Evolutionary conservation across 2,329 filamentous ascomycete genomes (phyloP), one percentile per base, ranked within the genome.

Genomic region (Microcera coccophila): DNA sequence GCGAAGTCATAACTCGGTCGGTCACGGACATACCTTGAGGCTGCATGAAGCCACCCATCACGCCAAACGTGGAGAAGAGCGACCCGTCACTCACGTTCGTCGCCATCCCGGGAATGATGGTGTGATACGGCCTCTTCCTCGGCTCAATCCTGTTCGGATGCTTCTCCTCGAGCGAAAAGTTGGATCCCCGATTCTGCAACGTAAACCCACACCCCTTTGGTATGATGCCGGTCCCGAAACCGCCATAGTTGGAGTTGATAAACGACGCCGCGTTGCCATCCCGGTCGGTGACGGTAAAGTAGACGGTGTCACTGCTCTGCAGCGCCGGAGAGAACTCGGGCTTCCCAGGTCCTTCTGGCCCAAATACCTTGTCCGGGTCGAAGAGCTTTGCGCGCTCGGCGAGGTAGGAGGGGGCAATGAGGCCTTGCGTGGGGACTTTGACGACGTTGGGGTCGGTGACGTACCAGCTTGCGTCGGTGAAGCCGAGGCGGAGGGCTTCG

Each of bases 1-100:
- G 7, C 22, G 12, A 26, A 7, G 22, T 12, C 7, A n/a, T 12
- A 26, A 26, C 22, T 26, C 12, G 22, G 22, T 12, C 7, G 22
- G 22, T n/a, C n/a, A n/a, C 7, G 22, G 7, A 7, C 22, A 7
- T 26, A 26, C 22, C 93, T 66, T 97, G 93, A 0, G 93, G 93
- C 69, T 98, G 93, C 87, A 97, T 97, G 68, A 94, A 97, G 3
- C 90, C 91, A 39, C 93, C 93, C 93, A 97, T 97, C 47, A 97
- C 91, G 40, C 93, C 93, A 58, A 91, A 96, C 0, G 95, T 86
- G 4, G 81, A 85, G 64, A 95, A 87, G 43, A 97, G 69, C 37
- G 78, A 83, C 19, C 80, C 79, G 55, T 94, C 89, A 4, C 71
- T 69, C 15, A 79, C 63, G 54, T 93, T 89, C 0, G 93, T 97